These are phyloP conservation scores for Epichloe uncinata DNA, from an alignment of 2,329 filamentous ascomycete genomes.

Conservation along the genomic window DNA sequence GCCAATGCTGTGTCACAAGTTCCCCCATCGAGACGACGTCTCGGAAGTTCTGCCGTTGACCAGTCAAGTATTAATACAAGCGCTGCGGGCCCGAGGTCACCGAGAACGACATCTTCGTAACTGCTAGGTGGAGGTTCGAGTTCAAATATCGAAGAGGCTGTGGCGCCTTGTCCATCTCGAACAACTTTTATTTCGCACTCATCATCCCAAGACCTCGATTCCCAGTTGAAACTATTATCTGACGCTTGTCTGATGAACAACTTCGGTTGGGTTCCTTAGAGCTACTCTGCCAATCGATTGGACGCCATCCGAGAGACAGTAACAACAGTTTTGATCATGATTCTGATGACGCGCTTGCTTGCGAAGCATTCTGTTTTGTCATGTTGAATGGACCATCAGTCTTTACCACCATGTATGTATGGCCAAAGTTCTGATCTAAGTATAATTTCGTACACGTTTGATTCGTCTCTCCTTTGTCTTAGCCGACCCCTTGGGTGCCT, in stretches of 20 bases:
- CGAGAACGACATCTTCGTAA: too few relatives aligned
- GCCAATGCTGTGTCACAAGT: not conserved
- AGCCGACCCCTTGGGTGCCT: not conserved
- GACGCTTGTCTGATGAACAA: not conserved
- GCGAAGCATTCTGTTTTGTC: not conserved
- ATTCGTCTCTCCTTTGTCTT: conserved; percentile 1
- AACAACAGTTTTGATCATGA: not conserved
- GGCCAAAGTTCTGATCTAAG: conserved; percentile 4
- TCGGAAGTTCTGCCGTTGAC: not conserved
- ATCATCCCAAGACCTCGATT: not conserved
- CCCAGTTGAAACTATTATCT: not conserved
- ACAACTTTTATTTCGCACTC: not conserved
- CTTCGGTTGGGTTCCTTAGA: not conserved
- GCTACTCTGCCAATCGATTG: not conserved
- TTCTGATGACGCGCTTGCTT: not conserved
- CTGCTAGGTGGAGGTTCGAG: too few relatives aligned
- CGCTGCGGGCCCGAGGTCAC: too few relatives aligned
- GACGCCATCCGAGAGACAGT: not conserved
- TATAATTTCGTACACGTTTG: conserved; percentile 1
- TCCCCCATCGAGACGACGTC: too few relatives aligned
- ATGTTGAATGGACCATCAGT: conserved; percentile 2
- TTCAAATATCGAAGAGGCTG: too few relatives aligned
- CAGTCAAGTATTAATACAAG: not conserved
- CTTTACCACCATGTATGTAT: not conserved
- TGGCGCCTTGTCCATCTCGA: too few relatives aligned